A percentile compares a stretch with the other conserved stretches of the same genome.
Conservation (phyloP, 768 basidiomycete genomes). For the Lanmaoa rubissima region DNA sequence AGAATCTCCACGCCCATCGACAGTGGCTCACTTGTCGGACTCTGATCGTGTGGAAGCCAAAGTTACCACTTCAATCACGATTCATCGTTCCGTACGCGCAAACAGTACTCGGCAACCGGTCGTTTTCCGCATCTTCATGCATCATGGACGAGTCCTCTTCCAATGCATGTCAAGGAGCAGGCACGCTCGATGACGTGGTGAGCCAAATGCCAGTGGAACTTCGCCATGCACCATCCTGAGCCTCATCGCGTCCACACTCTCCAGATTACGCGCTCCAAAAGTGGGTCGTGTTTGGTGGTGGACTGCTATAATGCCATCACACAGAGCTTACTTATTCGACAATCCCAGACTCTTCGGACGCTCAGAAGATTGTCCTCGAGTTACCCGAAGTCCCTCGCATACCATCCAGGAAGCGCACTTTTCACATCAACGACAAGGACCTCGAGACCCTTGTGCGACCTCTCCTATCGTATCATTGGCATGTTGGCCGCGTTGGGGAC, state of each 20-base stretch:
- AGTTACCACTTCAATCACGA: neutral
- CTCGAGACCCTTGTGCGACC: conserved; percentile 36
- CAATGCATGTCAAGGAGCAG: neutral
- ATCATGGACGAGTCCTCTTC: conserved; percentile 6
- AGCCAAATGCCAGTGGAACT: conserved; percentile 3
- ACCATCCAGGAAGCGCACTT: conserved; percentile 34
- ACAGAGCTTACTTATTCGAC: neutral
- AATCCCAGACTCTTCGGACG: conserved; percentile 16
- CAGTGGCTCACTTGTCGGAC: neutral
- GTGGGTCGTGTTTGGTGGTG: conserved; percentile 7
- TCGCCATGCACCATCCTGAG: neutral
- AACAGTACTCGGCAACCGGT: neutral
- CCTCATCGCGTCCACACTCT: neutral
- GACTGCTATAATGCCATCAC: neutral
- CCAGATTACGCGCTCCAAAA: conserved; percentile 23
- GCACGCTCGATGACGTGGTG: conserved; percentile 21
- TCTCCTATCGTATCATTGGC: conserved; percentile 34
- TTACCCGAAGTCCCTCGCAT: conserved; percentile 28
- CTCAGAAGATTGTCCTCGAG: conserved; percentile 9
- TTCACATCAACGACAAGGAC: conserved; percentile 34
- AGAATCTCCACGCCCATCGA: neutral
- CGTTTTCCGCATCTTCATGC: conserved; percentile 1
- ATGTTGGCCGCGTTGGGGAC: conserved; percentile 15
- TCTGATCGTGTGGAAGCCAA: neutral
- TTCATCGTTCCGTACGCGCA: neutral